Conservation (phyloP, 2,329 filamentous ascomycete species). For the Alternaria panax region DNA sequence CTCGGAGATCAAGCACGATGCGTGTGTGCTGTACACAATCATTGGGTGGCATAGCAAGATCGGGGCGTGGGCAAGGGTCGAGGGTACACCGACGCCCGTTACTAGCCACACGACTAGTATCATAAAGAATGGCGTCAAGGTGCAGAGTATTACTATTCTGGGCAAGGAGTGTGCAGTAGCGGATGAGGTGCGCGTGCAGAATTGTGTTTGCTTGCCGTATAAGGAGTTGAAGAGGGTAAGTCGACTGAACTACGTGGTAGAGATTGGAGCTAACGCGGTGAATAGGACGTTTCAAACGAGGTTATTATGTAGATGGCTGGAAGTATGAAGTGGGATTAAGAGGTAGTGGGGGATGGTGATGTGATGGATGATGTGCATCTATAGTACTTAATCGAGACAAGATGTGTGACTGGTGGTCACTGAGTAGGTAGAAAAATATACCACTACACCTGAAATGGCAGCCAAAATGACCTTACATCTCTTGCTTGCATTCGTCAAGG, state of each 20-base stretch:
- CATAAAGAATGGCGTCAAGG: constrained; percentile 97
- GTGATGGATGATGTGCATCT: neutral
- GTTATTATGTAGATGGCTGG: constrained; percentile 80
- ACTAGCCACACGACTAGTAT: constrained; percentile 92
- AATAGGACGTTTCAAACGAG: constrained; percentile 80
- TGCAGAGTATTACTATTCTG: constrained; percentile 96
- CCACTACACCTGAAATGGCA: neutral
- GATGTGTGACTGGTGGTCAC: neutral
- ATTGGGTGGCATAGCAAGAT: constrained; percentile 97
- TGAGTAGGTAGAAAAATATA: constrained; percentile 21
- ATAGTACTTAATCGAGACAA: constrained; percentile 20
- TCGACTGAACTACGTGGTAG: constrained; percentile 25
- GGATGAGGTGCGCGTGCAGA: constrained; percentile 94
- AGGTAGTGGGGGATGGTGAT: neutral
- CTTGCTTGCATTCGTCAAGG: neutral
- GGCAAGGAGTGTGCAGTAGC: constrained; percentile 95
- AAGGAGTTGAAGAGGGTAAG: constrained; percentile 96
- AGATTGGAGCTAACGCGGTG: constrained; percentile 7
- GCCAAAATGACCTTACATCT: neutral
- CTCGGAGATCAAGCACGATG: constrained; percentile 93
- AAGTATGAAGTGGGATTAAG: neutral
- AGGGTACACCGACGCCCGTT: constrained; percentile 88
- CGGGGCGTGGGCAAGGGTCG: constrained; percentile 97
- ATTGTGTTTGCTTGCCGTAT: constrained; percentile 95
- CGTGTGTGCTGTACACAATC: constrained; percentile 93